Conservation (phyloP, 176 grass and related monocot species). For the Carex scoparia region DNA sequence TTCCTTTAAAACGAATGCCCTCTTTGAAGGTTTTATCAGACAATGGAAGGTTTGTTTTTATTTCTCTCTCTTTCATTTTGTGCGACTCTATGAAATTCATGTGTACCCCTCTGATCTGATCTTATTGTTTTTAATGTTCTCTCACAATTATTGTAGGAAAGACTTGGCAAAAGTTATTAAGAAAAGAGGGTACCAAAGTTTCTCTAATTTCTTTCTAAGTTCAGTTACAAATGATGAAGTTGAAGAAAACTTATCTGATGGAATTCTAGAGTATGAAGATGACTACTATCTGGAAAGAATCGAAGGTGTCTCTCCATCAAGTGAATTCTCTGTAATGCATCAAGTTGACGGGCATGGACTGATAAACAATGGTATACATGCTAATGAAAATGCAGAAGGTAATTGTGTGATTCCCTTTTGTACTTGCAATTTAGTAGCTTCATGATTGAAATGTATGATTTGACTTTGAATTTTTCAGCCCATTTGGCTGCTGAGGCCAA, state of each 20-base stretch:
- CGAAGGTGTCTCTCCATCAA: neutral
- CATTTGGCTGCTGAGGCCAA: neutral
- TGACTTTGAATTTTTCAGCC: neutral
- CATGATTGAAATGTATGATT: neutral
- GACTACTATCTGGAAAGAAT: neutral
- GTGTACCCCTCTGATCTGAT: neutral
- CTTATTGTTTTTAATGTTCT: neutral
- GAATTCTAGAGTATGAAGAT: neutral
- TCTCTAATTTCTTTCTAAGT: constrained; percentile 16
- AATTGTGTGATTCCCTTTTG: neutral
- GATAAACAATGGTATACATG: neutral
- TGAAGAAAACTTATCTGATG: neutral
- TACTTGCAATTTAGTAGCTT: neutral
- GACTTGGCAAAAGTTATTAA: constrained; percentile 38
- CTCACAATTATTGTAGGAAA: constrained; percentile 24
- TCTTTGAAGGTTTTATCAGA: constrained; percentile 30
- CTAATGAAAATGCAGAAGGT: neutral
- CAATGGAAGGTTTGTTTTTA: constrained; percentile 30
- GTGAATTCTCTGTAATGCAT: neutral
- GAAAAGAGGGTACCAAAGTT: constrained; percentile 32
- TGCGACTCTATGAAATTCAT: neutral
- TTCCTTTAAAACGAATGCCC: constrained; percentile 27
- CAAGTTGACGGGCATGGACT: neutral
- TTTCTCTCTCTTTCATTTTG: neutral
- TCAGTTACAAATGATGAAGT: constrained; percentile 11